Conservation (phyloP, 2,329 filamentous ascomycete species). For the Ascochyta viciae-villosae region DNA sequence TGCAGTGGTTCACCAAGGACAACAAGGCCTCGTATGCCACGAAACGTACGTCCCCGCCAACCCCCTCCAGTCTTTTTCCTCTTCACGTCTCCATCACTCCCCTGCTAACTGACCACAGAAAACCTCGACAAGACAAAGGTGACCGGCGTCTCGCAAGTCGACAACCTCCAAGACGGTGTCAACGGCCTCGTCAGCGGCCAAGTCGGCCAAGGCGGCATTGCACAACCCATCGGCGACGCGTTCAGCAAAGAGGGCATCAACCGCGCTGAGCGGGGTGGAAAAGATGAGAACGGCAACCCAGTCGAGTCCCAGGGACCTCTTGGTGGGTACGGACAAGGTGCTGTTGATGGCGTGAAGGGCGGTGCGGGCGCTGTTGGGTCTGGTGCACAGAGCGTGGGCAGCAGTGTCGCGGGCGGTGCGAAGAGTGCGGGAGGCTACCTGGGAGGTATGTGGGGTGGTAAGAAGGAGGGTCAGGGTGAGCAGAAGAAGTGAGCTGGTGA, state of each 20-base stretch:
- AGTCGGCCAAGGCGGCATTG: conserved; percentile 71
- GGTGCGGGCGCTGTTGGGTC: conserved; percentile 27
- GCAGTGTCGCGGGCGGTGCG: conserved; percentile 20
- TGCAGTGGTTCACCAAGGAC: conserved; percentile 76
- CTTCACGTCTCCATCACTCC: not conserved
- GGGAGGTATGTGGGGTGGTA: conserved; percentile 32
- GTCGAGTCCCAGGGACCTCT: conserved; percentile 51
- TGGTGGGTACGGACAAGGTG: conserved; percentile 42
- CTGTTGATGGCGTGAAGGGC: conserved; percentile 43
- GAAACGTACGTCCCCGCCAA: conserved; percentile 60
- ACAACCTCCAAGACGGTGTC: conserved; percentile 72
- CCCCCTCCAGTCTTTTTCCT: too few species aligned
- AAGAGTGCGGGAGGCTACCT: conserved; percentile 39
- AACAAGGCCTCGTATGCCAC: conserved; percentile 77
- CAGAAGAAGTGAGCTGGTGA: conserved; percentile 25
- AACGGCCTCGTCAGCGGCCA: conserved; percentile 68
- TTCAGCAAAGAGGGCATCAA: conserved; percentile 71
- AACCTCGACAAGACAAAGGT: conserved; percentile 73
- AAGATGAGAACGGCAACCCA: conserved; percentile 63
- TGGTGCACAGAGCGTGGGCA: not conserved
- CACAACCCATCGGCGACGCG: conserved; percentile 69
- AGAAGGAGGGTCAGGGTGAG: conserved; percentile 25
- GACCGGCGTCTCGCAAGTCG: conserved; percentile 70
- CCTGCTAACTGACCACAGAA: conserved; percentile 53
- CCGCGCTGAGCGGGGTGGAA: conserved; percentile 68